Evolutionary conservation across 2,329 filamentous ascomycete species (phyloP).

Genomic region (Fusarium sp.): DNA sequence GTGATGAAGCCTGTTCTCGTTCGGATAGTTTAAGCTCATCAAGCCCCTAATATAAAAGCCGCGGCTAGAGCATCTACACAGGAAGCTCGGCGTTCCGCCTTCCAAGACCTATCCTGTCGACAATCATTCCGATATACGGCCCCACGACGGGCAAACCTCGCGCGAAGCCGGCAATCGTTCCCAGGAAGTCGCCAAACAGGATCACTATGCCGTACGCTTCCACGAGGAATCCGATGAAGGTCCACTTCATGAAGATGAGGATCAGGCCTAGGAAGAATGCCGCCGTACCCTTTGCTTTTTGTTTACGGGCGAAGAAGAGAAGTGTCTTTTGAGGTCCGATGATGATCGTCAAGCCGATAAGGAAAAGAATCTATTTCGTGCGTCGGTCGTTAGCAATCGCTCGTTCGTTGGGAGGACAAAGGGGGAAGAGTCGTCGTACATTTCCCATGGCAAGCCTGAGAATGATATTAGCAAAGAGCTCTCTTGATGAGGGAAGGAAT

Average conservation of each 20-base stretch:
- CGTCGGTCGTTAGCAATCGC: constrained; percentile 24
- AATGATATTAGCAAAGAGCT: constrained; percentile 83
- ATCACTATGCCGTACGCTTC: constrained; percentile 95
- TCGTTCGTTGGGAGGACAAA: constrained; percentile 27
- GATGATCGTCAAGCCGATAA: constrained; percentile 95
- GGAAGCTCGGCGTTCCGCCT: constrained; percentile 83
- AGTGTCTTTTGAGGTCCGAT: constrained; percentile 94
- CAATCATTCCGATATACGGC: constrained; percentile 82
- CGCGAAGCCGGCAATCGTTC: constrained; percentile 90
- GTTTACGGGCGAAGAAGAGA: constrained; percentile 92
- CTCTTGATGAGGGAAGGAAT: constrained; percentile 47
- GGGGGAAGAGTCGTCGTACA: constrained; percentile 64
- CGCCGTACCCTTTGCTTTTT: constrained; percentile 92
- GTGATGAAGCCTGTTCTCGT: constrained; percentile 8
- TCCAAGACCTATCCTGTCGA: constrained; percentile 80
- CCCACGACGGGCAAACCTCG: constrained; percentile 88
- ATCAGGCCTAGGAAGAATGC: constrained; percentile 88
- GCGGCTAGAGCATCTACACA: constrained; percentile 65
- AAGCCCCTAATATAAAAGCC: background rate
- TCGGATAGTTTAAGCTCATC: background rate
- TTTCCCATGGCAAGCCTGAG: constrained; percentile 96
- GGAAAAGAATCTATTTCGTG: constrained; percentile 86
- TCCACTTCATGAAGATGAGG: constrained; percentile 91
- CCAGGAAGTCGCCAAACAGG: constrained; percentile 95
- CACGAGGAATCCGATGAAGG: constrained; percentile 89